These are phyloP conservation scores for Hsuehochloa calcarea DNA, from an alignment of 176 grass and related monocot genomes.

Conservation along the genomic window DNA sequence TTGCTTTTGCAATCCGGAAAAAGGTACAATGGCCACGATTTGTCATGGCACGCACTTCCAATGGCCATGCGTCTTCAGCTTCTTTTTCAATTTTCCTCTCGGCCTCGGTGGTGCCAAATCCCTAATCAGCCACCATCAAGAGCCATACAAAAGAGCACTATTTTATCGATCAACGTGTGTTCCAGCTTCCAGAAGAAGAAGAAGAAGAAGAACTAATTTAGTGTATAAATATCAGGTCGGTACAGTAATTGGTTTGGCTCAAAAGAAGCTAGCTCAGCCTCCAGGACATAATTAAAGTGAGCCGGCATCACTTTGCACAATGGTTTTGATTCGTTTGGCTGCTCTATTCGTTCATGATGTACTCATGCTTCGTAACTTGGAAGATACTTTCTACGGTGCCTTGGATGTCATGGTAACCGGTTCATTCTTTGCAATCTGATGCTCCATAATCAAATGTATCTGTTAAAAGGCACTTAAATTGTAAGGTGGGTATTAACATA, in stretches of 20 bases:
- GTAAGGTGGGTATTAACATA: background rate
- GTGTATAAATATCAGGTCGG: background rate
- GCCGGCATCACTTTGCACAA: background rate
- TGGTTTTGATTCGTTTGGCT: background rate
- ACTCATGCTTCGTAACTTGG: too few relatives aligned
- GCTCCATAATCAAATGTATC: background rate
- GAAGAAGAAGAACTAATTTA: too few relatives aligned
- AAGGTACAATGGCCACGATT: background rate
- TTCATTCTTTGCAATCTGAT: background rate
- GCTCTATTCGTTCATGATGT: background rate
- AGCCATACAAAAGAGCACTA: background rate
- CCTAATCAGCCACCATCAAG: background rate
- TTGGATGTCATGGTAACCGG: background rate
- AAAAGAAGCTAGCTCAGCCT: background rate
- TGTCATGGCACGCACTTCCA: conserved; percentile 4
- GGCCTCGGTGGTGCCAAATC: background rate
- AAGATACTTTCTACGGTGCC: background rate
- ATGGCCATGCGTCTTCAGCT: background rate
- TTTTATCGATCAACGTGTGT: background rate
- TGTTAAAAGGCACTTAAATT: background rate
- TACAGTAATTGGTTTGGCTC: conserved; percentile 12
- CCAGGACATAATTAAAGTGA: background rate
- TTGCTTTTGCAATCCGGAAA: conserved; percentile 14
- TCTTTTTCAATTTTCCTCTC: background rate
- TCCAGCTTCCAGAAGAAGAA: background rate